A percentile compares a stretch with the other conserved stretches of the same genome.
phyloP scores from a whole-genome alignment of 495 filamentous ascomycete genomes.

The Daldinia concentrica region DNA sequence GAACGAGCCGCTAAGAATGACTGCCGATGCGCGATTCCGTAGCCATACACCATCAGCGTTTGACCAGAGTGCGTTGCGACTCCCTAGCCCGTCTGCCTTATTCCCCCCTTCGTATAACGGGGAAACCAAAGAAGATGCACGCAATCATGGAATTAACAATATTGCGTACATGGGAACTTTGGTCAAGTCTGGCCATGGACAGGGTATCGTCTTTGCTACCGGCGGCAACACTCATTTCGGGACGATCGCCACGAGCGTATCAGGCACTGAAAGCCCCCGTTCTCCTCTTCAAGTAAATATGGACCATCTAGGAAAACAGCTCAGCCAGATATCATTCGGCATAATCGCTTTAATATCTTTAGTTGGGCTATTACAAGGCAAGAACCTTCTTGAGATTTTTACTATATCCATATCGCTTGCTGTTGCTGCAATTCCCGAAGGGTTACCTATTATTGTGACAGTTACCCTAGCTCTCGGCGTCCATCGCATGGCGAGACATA shows the following conservation, averaged over 20 bases:
- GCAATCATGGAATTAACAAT: constrained; percentile 62
- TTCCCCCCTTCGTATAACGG: constrained; percentile 33
- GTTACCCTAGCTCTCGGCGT: constrained; percentile 95
- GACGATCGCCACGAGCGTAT: constrained; percentile 90
- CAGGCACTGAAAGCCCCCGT: constrained; percentile 91
- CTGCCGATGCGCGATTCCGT: constrained; percentile 72
- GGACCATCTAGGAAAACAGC: constrained; percentile 91
- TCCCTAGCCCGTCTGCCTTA: constrained; percentile 52
- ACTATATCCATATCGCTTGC: constrained; percentile 97
- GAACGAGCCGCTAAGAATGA: constrained; percentile 89
- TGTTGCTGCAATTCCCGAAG: constrained; percentile 96
- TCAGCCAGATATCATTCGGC: constrained; percentile 94
- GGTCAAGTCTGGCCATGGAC: constrained; percentile 94
- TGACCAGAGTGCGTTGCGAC: constrained; percentile 43
- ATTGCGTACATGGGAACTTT: constrained; percentile 99
- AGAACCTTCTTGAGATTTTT: constrained; percentile 92
- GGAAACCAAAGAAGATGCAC: constrained; percentile 44
- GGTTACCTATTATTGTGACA: constrained; percentile 96
- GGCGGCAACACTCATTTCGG: constrained; percentile 94
- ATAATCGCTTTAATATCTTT: constrained; percentile 93
- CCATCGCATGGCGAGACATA: constrained; percentile 90
- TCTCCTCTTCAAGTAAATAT: constrained; percentile 96
- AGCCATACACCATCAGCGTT: constrained; percentile 45
- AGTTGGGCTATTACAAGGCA: constrained; percentile 87
- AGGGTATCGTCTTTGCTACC: constrained; percentile 94